These are phyloP conservation scores for Fusarium setosum DNA, from an alignment of 2,329 filamentous ascomycete genomes.

Conservation along the genomic window DNA sequence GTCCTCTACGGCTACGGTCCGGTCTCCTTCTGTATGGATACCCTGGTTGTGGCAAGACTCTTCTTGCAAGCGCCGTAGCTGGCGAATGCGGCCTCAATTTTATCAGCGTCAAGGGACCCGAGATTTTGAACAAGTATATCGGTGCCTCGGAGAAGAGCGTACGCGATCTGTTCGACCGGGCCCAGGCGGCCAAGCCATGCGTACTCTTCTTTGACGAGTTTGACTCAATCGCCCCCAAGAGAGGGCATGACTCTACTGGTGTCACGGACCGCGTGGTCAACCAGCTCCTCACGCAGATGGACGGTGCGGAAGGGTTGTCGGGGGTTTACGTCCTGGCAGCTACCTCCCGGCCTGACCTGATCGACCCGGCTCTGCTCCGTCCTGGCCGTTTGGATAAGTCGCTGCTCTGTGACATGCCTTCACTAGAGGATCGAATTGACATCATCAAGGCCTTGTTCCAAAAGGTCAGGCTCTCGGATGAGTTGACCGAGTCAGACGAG, in stretches of 20 bases:
- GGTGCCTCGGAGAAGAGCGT: constrained; percentile 97
- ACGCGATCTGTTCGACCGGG: constrained; percentile 92
- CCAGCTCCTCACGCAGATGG: constrained; percentile 98
- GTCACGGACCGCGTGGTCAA: constrained; percentile 99
- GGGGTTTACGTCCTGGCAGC: constrained; percentile 97
- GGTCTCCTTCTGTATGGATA: constrained; percentile 94
- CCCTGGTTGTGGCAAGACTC: constrained; percentile 95
- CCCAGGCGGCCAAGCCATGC: constrained; percentile 89
- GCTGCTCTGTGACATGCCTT: constrained; percentile 89
- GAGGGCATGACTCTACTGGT: constrained; percentile 95
- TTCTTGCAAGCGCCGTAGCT: constrained; percentile 95
- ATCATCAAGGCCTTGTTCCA: constrained; percentile 87
- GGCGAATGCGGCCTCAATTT: constrained; percentile 98
- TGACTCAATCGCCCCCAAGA: constrained; percentile 95
- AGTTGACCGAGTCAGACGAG: constrained; percentile 67
- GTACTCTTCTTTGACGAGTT: constrained; percentile 99
- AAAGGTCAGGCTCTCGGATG: constrained; percentile 79
- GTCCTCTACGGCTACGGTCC: constrained; percentile 92
- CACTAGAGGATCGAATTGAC: constrained; percentile 82
- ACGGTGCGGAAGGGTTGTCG: constrained; percentile 92
- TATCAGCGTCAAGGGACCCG: constrained; percentile 97
- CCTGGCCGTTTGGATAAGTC: constrained; percentile 95
- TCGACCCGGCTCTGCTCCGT: constrained; percentile 91
- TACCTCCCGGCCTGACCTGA: constrained; percentile 91
- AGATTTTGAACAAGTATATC: constrained; percentile 99